A percentile compares a stretch with the other conserved stretches of the same genome.
phyloP scores from a whole-genome alignment of 2,329 filamentous ascomycete genomes.

The Aspergillus piperis region DNA sequence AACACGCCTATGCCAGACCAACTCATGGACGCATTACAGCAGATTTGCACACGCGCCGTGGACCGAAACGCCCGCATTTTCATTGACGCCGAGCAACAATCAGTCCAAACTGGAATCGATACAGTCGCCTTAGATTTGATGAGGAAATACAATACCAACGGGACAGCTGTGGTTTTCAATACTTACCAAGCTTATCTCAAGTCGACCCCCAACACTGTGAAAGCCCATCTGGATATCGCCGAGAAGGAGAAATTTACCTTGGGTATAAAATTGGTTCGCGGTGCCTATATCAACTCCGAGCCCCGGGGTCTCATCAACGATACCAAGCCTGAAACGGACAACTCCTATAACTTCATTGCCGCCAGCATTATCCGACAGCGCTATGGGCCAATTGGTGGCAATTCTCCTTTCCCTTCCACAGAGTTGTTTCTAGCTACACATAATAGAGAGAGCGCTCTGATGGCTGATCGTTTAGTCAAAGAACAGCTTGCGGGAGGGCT shows the following conservation, averaged over 20 bases:
- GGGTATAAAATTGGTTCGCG: constrained; percentile 73
- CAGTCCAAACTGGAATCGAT: constrained; percentile 76
- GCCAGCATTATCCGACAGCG: constrained; percentile 63
- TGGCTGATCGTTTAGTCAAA: constrained; percentile 53
- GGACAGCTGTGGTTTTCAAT: constrained; percentile 70
- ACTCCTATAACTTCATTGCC: constrained; percentile 70
- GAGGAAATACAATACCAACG: constrained; percentile 68
- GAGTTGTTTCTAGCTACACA: constrained; percentile 78
- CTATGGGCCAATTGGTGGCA: constrained; percentile 27
- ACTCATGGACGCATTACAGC: constrained; percentile 69
- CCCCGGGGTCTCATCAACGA: constrained; percentile 70
- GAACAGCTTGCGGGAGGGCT: constrained; percentile 41
- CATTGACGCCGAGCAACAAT: constrained; percentile 83
- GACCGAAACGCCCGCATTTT: constrained; percentile 71
- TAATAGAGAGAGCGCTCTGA: constrained; percentile 70
- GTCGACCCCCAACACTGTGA: constrained; percentile 58
- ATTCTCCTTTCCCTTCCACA: constrained; percentile 50
- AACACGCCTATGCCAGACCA: constrained; percentile 63
- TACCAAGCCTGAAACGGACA: constrained; percentile 70
- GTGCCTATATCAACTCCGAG: constrained; percentile 73
- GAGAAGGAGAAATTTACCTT: constrained; percentile 63
- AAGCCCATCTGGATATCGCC: constrained; percentile 61
- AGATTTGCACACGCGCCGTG: constrained; percentile 61
- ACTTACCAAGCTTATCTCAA: constrained; percentile 80
- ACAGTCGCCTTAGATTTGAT: constrained; percentile 77